Evolutionary conservation across 345 rosid genomes (phyloP), one percentile per base, ranked within the genome.

Genomic region (Hypericum perforatum): DNA sequence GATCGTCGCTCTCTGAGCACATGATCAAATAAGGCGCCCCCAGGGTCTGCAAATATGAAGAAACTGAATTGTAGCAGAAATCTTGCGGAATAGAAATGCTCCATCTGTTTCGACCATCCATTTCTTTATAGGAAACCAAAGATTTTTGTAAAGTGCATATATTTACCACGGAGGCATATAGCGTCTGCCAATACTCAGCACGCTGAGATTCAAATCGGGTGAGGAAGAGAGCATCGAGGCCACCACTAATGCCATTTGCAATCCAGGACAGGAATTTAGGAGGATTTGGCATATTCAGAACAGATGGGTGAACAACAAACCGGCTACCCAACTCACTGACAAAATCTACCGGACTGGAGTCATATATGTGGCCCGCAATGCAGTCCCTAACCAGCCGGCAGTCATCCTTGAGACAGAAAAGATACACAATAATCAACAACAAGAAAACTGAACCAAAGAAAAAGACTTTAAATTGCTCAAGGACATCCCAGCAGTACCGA

Each of bases 121-220:
- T 1, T 22, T 22, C 32, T 1, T 22, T 22, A 22, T 22, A 3
- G 43, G 41, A 62, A 39, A 16, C 1, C 3, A 41, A 9, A 66
- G 5, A 0, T 13, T n/a, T 5, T 37, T 52, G 41, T 45, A 15
- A 22, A 9, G 16, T 40, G 47, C 41, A 45, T 61, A 41, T 43
- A 73, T 90, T 85, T 78, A 91, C 98, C 43, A 82, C 70, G 49
- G 98, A 78, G 39, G 95, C 80, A 73, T 91, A 87, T 22, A 91
- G 74, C 53, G 95, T 87, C 77, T 81, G 96, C 98, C 98, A 91
- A 62, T 64, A 91, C 66, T 82, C 86, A 36, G 92, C 90, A 58
- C 96, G 84, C 45, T 87, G 86, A 29, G 96, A 75, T 69, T 87
- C 98, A 73, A 91, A 87, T 73, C 83, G 74, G 71, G 55, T 74